Evolutionary conservation across 805 yeast genomes (phyloP), one percentile per base, ranked within the genome.

Genomic region (Kodamaea hsintzibuensis): DNA sequence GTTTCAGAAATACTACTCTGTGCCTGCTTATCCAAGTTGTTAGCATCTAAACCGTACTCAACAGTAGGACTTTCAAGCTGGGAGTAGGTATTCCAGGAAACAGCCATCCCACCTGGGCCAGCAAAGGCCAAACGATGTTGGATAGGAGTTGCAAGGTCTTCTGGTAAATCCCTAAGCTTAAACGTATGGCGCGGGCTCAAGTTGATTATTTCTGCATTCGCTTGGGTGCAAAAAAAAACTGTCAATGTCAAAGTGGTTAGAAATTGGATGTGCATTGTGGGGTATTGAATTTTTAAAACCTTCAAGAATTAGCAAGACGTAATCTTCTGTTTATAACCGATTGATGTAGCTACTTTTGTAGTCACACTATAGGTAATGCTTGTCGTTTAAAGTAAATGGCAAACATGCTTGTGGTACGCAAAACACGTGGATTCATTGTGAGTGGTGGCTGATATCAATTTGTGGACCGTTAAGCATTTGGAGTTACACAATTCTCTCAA

Each of bases 121-220:
- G 55, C 47, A 42, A 37, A 57, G 5, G 60, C 60, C 48, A 57
- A 51, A 53, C 60, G 60, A 50, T 53, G 56, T 45, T 57, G 60
- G 18, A 40, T 27, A 7, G 51, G 51, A 13, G 45, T 30, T 18
- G 35, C 22, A 9, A 40, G 39, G 30, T 49, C 46, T 12, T 3
- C 7, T 2, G 51, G 46, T 14, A 40, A 13, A 19, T 50, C 52
- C 7, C 52, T 42, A 8, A 42, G 47, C 30, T 16, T 42, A 22
- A 38, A 50, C 39, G 22, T 19, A 35, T 33, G 48, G 10, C 48
- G 42, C 7, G 47, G 52, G 44, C 52, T 18, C 17, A 50, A 43
- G 5, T 10, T n/a, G 33, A 50, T 35, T 3, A 33, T 50, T 37
- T 43, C 39, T n/a, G 51, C 42, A 50, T 27, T 42, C 44, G 43